phyloP scores from a whole-genome alignment of 495 filamentous ascomycete genomes.

The Neurospora sp. region DNA sequence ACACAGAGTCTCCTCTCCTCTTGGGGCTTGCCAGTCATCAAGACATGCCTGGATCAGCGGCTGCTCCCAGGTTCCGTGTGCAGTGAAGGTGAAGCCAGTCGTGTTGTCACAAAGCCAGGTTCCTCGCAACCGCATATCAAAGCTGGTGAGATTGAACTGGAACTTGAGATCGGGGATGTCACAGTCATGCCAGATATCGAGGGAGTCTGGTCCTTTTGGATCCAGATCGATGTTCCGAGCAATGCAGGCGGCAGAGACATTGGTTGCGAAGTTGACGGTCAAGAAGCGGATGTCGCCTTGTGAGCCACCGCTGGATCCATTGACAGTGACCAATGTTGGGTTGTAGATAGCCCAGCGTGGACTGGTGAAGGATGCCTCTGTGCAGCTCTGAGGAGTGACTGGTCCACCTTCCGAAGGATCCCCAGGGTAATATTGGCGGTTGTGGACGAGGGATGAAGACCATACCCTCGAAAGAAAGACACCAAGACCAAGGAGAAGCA shows the following conservation, averaged over 20 bases:
- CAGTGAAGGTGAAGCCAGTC: constrained; percentile 9
- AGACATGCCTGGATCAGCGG: constrained; percentile 13
- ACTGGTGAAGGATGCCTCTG: constrained; percentile 10
- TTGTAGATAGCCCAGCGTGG: constrained; percentile 13
- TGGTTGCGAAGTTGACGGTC: constrained; percentile 13
- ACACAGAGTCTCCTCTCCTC: constrained; percentile 13
- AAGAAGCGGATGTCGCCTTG: constrained; percentile 18
- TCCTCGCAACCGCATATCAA: constrained; percentile 8
- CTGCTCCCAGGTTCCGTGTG: constrained; percentile 9
- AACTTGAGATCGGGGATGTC: constrained; percentile 11
- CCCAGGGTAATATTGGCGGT: constrained; percentile 10
- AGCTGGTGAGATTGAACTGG: constrained; percentile 9
- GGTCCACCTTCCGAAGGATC: not conserved
- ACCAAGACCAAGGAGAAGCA: constrained; percentile 4
- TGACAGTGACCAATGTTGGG: constrained; percentile 8
- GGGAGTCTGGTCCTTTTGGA: not conserved
- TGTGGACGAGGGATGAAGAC: not conserved
- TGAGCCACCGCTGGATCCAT: constrained; percentile 13
- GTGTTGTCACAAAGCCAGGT: constrained; percentile 10
- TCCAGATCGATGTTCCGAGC: constrained; percentile 15
- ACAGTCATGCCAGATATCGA: constrained; percentile 15
- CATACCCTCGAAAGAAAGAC: constrained; percentile 8
- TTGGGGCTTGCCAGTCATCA: constrained; percentile 8
- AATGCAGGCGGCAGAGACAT: constrained; percentile 8
- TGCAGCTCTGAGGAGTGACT: constrained; percentile 10